Evolutionary conservation across 148 eudicot species (phyloP).

Genomic region (Rhododendron kiyosumense): DNA sequence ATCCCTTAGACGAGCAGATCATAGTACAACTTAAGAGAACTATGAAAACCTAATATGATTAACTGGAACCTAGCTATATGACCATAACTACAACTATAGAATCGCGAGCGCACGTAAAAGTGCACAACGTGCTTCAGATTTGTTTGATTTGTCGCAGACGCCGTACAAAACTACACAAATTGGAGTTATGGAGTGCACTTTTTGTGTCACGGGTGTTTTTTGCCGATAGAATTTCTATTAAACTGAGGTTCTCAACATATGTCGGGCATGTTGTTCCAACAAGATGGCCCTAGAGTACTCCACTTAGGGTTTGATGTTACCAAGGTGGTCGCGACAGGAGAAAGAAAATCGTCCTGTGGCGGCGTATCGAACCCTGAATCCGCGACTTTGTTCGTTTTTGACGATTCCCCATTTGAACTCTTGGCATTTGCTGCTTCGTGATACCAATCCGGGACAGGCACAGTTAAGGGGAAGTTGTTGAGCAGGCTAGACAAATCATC

Average conservation of each 20-base stretch:
- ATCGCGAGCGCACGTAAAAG: background rate
- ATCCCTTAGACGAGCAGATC: background rate
- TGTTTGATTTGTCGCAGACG: background rate
- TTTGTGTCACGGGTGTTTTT: background rate
- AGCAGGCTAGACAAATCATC: slow-evolving; percentile 68
- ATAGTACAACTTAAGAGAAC: background rate
- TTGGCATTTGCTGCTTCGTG: slow-evolving; percentile 24
- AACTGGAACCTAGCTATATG: background rate
- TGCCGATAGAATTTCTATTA: background rate
- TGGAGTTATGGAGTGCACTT: background rate
- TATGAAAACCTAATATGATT: background rate
- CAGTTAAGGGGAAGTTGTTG: slow-evolving; percentile 54
- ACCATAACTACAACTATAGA: background rate
- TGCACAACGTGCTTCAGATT: background rate
- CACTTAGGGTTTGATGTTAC: slow-evolving; percentile 22
- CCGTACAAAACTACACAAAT: background rate
- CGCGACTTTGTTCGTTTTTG: slow-evolving; percentile 15
- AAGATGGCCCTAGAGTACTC: slow-evolving; percentile 27
- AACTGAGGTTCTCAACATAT: slow-evolving; percentile 22
- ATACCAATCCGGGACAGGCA: slow-evolving; percentile 46
- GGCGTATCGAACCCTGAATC: slow-evolving; percentile 18
- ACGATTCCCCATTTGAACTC: slow-evolving; percentile 29
- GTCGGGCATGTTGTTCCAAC: slow-evolving; percentile 65
- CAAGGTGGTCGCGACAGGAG: slow-evolving; percentile 18
- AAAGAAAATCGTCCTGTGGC: slow-evolving; percentile 11